Evolutionary conservation across 139 green algal species (phyloP).

Genomic region (Eudorina sp.): DNA sequence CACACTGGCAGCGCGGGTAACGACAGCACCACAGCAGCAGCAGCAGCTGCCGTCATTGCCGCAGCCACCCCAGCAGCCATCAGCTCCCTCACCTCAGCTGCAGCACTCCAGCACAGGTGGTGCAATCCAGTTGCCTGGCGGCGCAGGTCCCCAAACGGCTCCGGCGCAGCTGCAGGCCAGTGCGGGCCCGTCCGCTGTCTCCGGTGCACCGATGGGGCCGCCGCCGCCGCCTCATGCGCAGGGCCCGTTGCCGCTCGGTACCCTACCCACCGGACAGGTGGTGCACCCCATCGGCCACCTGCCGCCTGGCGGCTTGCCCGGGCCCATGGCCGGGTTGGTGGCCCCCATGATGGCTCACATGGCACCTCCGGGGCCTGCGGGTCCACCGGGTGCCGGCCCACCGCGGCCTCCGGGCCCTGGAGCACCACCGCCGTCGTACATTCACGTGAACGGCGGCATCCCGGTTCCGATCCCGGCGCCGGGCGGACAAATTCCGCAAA

Average conservation of each 20-base stretch:
- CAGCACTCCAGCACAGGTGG: too few species aligned
- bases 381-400: background rate
- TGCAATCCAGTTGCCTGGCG: too few species aligned
- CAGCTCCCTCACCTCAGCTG: too few species aligned
- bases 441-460: slow-evolving; percentile 36
- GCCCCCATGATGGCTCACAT: slow-evolving; percentile 16
- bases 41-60: background rate
- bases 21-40: background rate
- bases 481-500: background rate
- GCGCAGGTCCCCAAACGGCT: too few species aligned
- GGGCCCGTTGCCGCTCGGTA: background rate
- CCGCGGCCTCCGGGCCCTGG: background rate
- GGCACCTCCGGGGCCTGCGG: background rate
- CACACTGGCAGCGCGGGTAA: background rate
- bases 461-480: background rate
- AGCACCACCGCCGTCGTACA: background rate
- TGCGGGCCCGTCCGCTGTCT: background rate
- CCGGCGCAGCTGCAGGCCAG: background rate
- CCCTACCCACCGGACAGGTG: background rate
- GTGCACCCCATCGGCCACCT: slow-evolving; percentile 7
- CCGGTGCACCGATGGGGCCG: background rate
- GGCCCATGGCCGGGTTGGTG: background rate
- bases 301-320: background rate
- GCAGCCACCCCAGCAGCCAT: background rate
- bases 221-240: background rate